phyloP scores from a whole-genome alignment of 129 eudicot genomes.

The Escallonia rubra region DNA sequence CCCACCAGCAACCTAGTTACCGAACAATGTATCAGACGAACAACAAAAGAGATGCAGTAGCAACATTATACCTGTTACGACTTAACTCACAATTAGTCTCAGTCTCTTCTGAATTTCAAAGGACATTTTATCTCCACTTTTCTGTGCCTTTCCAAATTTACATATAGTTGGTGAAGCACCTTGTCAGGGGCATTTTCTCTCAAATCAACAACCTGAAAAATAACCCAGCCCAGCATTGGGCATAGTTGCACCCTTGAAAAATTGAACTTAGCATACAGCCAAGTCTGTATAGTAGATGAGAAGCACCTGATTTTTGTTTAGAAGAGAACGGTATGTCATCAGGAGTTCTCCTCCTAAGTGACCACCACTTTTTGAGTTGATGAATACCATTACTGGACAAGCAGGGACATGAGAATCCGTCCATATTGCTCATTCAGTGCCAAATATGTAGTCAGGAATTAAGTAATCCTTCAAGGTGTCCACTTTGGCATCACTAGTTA shows the following conservation, averaged over 20 bases:
- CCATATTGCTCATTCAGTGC: constrained; percentile 28
- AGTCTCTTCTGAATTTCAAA: constrained; percentile 47
- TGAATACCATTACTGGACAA: constrained; percentile 70
- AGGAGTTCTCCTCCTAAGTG: constrained; percentile 80
- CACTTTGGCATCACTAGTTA: constrained; percentile 16
- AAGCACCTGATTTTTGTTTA: constrained; percentile 67
- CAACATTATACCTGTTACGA: neutral
- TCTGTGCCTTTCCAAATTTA: constrained; percentile 68
- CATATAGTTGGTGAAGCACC: constrained; percentile 49
- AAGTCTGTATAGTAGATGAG: neutral
- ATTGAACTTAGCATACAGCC: neutral
- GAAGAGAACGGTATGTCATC: constrained; percentile 46
- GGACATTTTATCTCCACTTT: constrained; percentile 49
- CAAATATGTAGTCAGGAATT: constrained; percentile 69
- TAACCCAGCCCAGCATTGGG: constrained; percentile 11
- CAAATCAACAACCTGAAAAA: constrained; percentile 76
- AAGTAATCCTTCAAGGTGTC: constrained; percentile 39
- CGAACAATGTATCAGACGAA: constrained; percentile 1
- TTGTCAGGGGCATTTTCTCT: constrained; percentile 64
- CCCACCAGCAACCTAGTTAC: constrained; percentile 86
- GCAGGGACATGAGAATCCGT: constrained; percentile 33
- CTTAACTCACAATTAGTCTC: constrained; percentile 43
- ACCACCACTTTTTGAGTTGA: constrained; percentile 83
- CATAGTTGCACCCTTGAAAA: neutral
- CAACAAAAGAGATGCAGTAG: neutral